These are phyloP conservation scores for Lachancea thermotolerans DNA, from an alignment of 805 yeast genomes.

Conservation along the genomic window DNA sequence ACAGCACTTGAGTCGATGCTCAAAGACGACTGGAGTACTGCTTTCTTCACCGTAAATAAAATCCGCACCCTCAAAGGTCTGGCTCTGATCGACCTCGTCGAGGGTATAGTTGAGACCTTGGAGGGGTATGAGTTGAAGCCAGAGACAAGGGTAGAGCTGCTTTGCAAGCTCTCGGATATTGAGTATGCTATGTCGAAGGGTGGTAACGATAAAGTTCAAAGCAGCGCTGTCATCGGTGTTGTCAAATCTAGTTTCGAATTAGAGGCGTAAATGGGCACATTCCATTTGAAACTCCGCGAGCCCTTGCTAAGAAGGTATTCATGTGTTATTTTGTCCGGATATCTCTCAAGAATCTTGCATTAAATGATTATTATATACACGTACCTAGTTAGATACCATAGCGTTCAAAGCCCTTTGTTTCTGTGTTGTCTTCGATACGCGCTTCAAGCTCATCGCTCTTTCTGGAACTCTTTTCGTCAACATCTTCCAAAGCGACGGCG, in stretches of 20 bases:
- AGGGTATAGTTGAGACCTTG: slow-evolving; percentile 67
- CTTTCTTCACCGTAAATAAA: slow-evolving; percentile 57
- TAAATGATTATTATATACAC: no score
- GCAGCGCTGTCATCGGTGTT: slow-evolving; percentile 84
- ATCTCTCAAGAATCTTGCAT: no score
- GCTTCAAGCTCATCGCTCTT: not conserved
- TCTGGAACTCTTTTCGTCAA: not conserved
- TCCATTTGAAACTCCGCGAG: not conserved
- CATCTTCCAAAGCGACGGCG: slow-evolving; percentile 7
- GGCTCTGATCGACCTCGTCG: slow-evolving; percentile 79
- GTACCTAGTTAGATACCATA: no score
- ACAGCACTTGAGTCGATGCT: slow-evolving; percentile 68
- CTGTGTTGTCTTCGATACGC: not conserved
- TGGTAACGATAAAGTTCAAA: slow-evolving; percentile 84
- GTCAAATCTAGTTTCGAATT: slow-evolving; percentile 47
- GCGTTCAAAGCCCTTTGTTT: not conserved
- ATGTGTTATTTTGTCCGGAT: not conserved
- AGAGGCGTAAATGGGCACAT: slow-evolving; percentile 16
- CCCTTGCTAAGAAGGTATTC: not conserved
- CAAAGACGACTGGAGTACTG: slow-evolving; percentile 82
- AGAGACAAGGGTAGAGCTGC: slow-evolving; percentile 51
- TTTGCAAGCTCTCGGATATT: slow-evolving; percentile 72
- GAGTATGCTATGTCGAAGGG: slow-evolving; percentile 91
- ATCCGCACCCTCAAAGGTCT: slow-evolving; percentile 71
- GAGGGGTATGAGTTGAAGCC: slow-evolving; percentile 58